Percentiles rank a stretch among this genome's conserved stretches.
These are phyloP conservation scores for Alternaria consortialis DNA, from an alignment of 2,329 filamentous ascomycete species.

Conservation along the genomic window DNA sequence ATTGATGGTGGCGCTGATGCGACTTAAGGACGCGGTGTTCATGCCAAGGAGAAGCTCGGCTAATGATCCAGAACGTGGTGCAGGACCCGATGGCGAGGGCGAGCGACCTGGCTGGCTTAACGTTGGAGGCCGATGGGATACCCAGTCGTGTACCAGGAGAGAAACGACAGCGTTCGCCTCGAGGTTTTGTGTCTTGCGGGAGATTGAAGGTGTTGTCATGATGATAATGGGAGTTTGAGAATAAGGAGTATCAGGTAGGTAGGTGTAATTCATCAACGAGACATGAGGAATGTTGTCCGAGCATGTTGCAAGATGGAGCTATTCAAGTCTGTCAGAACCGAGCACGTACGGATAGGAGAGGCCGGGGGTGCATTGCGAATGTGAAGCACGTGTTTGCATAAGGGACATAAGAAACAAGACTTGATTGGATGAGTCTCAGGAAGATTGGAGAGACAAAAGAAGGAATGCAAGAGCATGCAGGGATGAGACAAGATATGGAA, in stretches of 20 bases:
- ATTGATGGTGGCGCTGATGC: conserved; percentile 92
- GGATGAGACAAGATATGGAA: background rate
- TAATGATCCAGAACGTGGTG: conserved; percentile 70
- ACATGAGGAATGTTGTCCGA: conserved; percentile 85
- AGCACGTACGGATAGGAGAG: background rate
- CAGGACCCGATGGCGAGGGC: conserved; percentile 67
- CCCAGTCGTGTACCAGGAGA: conserved; percentile 97
- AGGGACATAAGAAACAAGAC: background rate
- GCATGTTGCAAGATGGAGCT: conserved; percentile 97
- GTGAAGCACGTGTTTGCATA: background rate
- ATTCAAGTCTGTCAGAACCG: conserved; percentile 13
- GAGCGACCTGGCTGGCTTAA: conserved; percentile 62
- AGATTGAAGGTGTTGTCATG: conserved; percentile 84
- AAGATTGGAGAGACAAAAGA: conserved; percentile 5
- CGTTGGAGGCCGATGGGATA: conserved; percentile 87
- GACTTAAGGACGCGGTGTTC: conserved; percentile 86
- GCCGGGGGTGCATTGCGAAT: background rate
- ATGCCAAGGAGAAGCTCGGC: conserved; percentile 87
- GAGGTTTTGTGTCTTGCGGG: conserved; percentile 83
- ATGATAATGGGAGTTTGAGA: conserved; percentile 76
- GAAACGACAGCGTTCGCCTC: conserved; percentile 86
- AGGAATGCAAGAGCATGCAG: background rate
- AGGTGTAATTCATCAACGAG: conserved; percentile 99
- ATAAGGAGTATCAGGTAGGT: conserved; percentile 77
- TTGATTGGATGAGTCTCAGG: background rate